Conservation (phyloP, 768 basidiomycete genomes). For the Auricularia cornea region DNA sequence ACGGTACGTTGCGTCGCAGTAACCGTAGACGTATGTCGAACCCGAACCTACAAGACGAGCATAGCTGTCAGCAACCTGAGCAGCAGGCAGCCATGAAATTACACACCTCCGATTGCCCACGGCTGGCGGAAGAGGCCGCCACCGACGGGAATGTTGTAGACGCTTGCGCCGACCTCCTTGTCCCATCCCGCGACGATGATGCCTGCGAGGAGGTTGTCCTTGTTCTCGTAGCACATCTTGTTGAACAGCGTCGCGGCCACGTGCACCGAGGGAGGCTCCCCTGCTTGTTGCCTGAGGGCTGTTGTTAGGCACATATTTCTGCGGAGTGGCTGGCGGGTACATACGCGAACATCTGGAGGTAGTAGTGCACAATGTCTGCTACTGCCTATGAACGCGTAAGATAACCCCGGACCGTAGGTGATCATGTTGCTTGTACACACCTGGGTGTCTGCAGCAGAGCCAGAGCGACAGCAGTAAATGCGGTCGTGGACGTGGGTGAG, state of each 20-base stretch:
- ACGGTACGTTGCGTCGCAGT: constrained; percentile 96
- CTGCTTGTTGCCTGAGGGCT: constrained; percentile 44
- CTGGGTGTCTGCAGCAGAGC: constrained; percentile 96
- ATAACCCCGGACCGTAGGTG: too few relatives aligned
- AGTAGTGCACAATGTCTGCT: constrained; percentile 82
- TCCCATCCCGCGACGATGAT: constrained; percentile 99
- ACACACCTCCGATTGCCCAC: constrained; percentile 94
- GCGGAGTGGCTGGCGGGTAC: constrained; percentile 16
- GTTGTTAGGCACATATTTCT: not conserved
- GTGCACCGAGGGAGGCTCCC: constrained; percentile 67
- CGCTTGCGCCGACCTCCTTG: constrained; percentile 78
- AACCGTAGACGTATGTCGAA: constrained; percentile 96
- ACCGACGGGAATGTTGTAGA: constrained; percentile 95
- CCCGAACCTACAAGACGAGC: constrained; percentile 59
- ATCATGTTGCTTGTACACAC: too few relatives aligned
- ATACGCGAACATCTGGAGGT: constrained; percentile 68
- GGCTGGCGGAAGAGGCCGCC: constrained; percentile 96
- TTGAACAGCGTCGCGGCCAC: constrained; percentile 80
- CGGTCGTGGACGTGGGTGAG: constrained; percentile 94
- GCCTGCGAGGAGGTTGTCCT: constrained; percentile 79
- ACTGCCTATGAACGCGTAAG: constrained; percentile 42
- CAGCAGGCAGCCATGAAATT: not conserved
- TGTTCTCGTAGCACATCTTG: constrained; percentile 86
- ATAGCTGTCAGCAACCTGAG: not conserved
- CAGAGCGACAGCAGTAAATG: constrained; percentile 98